phyloP scores from a whole-genome alignment of 768 basidiomycete species.

The Suillus spraguei region DNA sequence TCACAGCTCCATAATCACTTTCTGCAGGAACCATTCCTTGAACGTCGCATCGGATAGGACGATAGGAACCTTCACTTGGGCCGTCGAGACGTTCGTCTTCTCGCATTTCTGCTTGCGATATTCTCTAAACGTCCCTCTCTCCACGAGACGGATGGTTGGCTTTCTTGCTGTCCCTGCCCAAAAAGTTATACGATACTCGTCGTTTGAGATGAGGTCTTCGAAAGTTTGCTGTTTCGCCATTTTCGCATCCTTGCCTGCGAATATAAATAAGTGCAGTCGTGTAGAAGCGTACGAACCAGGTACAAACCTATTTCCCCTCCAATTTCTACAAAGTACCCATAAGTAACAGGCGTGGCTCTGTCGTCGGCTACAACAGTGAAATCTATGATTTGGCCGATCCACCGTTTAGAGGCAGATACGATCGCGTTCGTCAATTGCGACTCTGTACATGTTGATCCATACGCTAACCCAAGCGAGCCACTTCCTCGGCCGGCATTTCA shows the following conservation, averaged over 20 bases:
- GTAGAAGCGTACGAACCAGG: not conserved
- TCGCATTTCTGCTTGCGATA: constrained; percentile 12
- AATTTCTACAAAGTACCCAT: constrained; percentile 14
- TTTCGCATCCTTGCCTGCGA: not conserved
- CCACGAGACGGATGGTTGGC: constrained; percentile 6
- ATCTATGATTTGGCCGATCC: constrained; percentile 9
- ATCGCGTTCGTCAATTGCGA: constrained; percentile 7
- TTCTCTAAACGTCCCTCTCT: constrained; percentile 12
- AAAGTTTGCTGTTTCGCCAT: not conserved
- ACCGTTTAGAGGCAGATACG: constrained; percentile 1
- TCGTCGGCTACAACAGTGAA: constrained; percentile 13
- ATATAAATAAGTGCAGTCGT: not conserved
- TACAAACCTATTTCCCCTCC: constrained; percentile 3
- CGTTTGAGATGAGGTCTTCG: not conserved
- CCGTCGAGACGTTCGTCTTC: not conserved
- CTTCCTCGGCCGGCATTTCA: constrained; percentile 8
- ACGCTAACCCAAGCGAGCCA: constrained; percentile 9
- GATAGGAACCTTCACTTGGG: constrained; percentile 13
- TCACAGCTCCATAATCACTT: constrained; percentile 10
- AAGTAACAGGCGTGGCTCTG: not conserved
- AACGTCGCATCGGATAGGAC: constrained; percentile 7
- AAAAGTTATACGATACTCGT: constrained; percentile 5
- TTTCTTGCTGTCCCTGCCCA: not conserved
- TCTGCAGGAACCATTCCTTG: constrained; percentile 14
- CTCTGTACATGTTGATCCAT: constrained; percentile 3